These are phyloP conservation scores for Schizopora paradoxa DNA, from an alignment of 1,284 basidiomycete species.

Conservation along the genomic window DNA sequence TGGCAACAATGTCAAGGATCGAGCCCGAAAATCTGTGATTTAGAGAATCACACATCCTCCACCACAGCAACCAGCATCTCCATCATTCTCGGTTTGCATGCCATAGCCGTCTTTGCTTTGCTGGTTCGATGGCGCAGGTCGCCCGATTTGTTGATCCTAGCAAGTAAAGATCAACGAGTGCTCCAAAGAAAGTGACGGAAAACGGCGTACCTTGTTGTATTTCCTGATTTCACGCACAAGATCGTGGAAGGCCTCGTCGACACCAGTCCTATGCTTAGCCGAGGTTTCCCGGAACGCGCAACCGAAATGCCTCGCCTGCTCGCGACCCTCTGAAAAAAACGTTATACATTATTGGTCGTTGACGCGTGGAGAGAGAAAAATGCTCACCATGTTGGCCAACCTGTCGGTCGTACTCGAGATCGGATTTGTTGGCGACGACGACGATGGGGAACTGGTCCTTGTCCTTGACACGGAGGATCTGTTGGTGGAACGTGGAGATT, in stretches of 20 bases:
- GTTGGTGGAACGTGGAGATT: slow-evolving; percentile 96
- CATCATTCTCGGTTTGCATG: slow-evolving; percentile 48
- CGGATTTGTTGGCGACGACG: slow-evolving; percentile 98
- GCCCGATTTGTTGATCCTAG: slow-evolving; percentile 59
- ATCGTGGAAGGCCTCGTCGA: slow-evolving; percentile 97
- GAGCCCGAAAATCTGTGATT: slow-evolving; percentile 21
- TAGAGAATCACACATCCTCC: slow-evolving; percentile 63
- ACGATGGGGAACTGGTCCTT: slow-evolving; percentile 97
- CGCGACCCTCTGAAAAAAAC: slow-evolving; percentile 78
- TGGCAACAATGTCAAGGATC: not conserved
- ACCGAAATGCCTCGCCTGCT: slow-evolving; percentile 93
- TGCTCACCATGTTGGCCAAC: slow-evolving; percentile 88
- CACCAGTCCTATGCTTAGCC: slow-evolving; percentile 97
- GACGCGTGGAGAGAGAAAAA: slow-evolving; percentile 13
- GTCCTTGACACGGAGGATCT: slow-evolving; percentile 96
- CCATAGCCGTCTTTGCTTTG: slow-evolving; percentile 39
- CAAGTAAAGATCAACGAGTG: slow-evolving; percentile 19
- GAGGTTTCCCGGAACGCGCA: slow-evolving; percentile 99
- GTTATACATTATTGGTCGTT: slow-evolving; percentile 2
- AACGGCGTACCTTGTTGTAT: slow-evolving; percentile 77
- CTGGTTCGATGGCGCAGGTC: slow-evolving; percentile 42
- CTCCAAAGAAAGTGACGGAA: not conserved
- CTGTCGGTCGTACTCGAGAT: slow-evolving; percentile 96
- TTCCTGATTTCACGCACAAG: slow-evolving; percentile 95
- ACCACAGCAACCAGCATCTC: slow-evolving; percentile 65